phyloP scores from a whole-genome alignment of 1,284 basidiomycete genomes.

The Moesziomyces sp. region DNA sequence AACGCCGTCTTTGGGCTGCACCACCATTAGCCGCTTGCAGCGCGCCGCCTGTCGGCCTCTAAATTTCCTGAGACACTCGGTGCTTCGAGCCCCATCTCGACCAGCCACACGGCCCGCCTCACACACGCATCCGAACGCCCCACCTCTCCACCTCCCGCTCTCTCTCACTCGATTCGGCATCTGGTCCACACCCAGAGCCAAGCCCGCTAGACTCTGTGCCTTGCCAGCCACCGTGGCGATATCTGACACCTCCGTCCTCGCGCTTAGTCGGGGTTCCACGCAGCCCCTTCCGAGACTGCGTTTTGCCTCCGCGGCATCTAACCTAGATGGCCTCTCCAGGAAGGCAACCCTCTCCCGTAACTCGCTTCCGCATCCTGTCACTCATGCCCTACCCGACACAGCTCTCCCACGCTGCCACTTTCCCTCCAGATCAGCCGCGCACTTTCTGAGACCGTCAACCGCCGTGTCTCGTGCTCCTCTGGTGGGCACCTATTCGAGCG shows the following conservation, averaged over 20 bases:
- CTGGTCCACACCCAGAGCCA: background rate
- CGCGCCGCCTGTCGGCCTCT: conserved; percentile 5
- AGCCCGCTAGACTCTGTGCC: background rate
- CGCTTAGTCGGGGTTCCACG: conserved; percentile 5
- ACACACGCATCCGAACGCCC: conserved; percentile 1
- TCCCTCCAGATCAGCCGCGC: background rate
- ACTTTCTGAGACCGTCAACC: conserved; percentile 18
- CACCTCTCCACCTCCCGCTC: background rate
- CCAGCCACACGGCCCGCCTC: conserved; percentile 8
- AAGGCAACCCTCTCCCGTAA: background rate
- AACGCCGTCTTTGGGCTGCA: background rate
- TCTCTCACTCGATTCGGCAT: conserved; percentile 1
- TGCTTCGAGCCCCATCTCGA: conserved; percentile 4
- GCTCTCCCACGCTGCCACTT: background rate
- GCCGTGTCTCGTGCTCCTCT: background rate
- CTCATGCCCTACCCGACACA: background rate
- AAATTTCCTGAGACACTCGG: conserved; percentile 8
- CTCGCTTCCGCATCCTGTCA: background rate
- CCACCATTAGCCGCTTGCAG: conserved; percentile 9
- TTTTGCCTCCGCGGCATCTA: background rate
- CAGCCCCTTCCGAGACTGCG: background rate
- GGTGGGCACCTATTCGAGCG: conserved; percentile 3
- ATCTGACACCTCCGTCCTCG: conserved; percentile 6
- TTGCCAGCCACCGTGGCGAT: conserved; percentile 3
- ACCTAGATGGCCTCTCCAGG: background rate